These are phyloP conservation scores for Flagelloscypha sp. DNA, from an alignment of 768 basidiomycete species.

Conservation along the genomic window DNA sequence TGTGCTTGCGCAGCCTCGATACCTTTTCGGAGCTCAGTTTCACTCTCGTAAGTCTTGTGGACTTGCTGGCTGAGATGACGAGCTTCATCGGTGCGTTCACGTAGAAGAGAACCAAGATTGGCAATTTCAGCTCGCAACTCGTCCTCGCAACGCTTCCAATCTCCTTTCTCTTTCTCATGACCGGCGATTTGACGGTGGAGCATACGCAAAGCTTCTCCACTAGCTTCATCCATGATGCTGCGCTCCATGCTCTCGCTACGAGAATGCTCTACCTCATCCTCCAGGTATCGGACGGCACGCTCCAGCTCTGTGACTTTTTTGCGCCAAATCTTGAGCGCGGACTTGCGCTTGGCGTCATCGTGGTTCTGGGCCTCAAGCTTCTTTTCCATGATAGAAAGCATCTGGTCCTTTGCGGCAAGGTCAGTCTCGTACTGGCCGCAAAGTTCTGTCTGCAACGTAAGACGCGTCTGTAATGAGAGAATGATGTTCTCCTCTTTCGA, in stretches of 20 bases:
- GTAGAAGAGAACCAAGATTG: conserved; percentile 39
- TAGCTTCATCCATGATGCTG: conserved; percentile 79
- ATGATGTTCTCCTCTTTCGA: conserved; percentile 69
- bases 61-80: conserved; percentile 36
- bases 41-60: conserved; percentile 42
- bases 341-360: conserved; percentile 55
- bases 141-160: conserved; percentile 36
- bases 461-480: conserved; percentile 64
- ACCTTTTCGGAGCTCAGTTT: conserved; percentile 44
- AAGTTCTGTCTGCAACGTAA: conserved; percentile 67
- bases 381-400: conserved; percentile 51
- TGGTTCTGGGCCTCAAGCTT: conserved; percentile 49
- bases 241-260: conserved; percentile 74
- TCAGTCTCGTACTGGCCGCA: conserved; percentile 74
- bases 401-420: conserved; percentile 62
- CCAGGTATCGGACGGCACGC: conserved; percentile 51
- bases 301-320: conserved; percentile 74
- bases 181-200: conserved; percentile 73
- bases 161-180: conserved; percentile 60
- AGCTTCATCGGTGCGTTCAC: conserved; percentile 36
- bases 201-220: conserved; percentile 68
- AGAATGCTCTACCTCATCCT: conserved; percentile 84
- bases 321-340: conserved; percentile 53
- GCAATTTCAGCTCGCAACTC: conserved; percentile 36
- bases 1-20: conserved; percentile 50